Conservation (phyloP, 1,284 basidiomycete genomes). For the Neolentinus lepideus region DNA sequence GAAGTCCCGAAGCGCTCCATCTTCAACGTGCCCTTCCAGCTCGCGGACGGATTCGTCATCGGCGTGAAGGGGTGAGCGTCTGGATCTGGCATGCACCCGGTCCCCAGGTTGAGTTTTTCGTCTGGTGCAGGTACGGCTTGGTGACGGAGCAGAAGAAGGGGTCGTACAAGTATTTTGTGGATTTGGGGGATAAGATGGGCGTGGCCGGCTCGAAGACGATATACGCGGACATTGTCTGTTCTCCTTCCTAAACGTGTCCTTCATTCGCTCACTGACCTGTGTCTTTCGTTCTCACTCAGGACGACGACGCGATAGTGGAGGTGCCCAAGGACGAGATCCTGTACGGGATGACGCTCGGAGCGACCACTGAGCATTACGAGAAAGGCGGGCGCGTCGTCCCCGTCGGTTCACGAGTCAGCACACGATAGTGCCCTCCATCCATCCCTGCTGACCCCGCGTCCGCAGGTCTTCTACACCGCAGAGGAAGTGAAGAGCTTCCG, state of each 20-base stretch:
- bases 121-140: slow-evolving; percentile 68
- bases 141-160: slow-evolving; percentile 84
- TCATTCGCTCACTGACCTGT: neutral
- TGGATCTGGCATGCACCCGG: no score
- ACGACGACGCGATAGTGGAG: slow-evolving; percentile 50
- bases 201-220: slow-evolving; percentile 62
- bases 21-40: slow-evolving; percentile 77
- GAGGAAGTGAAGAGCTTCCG: slow-evolving; percentile 81
- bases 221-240: slow-evolving; percentile 72
- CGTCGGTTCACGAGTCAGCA: slow-evolving; percentile 41
- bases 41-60: slow-evolving; percentile 79
- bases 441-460: no score
- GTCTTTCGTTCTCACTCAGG: slow-evolving; percentile 29
- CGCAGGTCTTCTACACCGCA: slow-evolving; percentile 67
- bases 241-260: neutral
- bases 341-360: slow-evolving; percentile 56
- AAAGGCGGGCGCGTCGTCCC: slow-evolving; percentile 33
- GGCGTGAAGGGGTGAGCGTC: slow-evolving; percentile 81
- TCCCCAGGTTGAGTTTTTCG: no score
- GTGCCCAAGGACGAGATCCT: slow-evolving; percentile 49
- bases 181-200: slow-evolving; percentile 72
- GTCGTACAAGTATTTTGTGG: slow-evolving; percentile 72
- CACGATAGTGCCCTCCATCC: neutral
- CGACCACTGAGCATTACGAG: slow-evolving; percentile 30
- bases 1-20: slow-evolving; percentile 86